Evolutionary conservation across 1,139 yeast species (phyloP).

Genomic region (Tardiomyces depauwii): DNA sequence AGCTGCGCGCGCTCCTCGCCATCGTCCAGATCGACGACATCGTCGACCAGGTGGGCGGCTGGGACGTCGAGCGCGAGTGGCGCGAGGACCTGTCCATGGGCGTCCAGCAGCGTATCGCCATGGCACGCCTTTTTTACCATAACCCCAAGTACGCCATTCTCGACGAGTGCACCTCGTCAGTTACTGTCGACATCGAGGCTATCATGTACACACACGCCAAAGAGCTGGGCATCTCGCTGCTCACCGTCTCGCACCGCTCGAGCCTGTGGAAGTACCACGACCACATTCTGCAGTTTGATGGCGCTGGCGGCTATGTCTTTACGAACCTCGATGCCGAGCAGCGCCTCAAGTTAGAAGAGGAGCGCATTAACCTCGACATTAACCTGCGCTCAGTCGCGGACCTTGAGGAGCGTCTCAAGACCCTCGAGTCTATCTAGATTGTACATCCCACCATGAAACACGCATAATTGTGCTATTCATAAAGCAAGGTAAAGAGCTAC

Average conservation of each 20-base stretch:
- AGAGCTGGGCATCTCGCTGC: conserved; percentile 63
- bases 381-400: conserved; percentile 55
- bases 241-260: conserved; percentile 88
- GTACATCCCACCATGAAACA: too few relatives aligned
- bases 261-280: conserved; percentile 91
- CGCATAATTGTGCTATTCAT: too few relatives aligned
- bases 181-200: conserved; percentile 82
- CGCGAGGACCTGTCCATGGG: conserved; percentile 81
- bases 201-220: conserved; percentile 83
- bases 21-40: conserved; percentile 26
- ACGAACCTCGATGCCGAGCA: conserved; percentile 58
- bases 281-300: conserved; percentile 71
- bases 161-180: conserved; percentile 94
- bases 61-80: conserved; percentile 73
- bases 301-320: conserved; percentile 66
- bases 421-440: conserved; percentile 11
- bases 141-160: conserved; percentile 86
- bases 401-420: conserved; percentile 48
- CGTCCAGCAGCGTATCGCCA: conserved; percentile 86
- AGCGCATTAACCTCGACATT: conserved; percentile 53
- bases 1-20: conserved; percentile 50
- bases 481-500: too few relatives aligned
- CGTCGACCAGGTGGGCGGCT: conserved; percentile 37
- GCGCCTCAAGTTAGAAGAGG: conserved; percentile 61
- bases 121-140: conserved; percentile 88